phyloP scores from a whole-genome alignment of 306 rosid genomes.

The Quercus dentata region DNA sequence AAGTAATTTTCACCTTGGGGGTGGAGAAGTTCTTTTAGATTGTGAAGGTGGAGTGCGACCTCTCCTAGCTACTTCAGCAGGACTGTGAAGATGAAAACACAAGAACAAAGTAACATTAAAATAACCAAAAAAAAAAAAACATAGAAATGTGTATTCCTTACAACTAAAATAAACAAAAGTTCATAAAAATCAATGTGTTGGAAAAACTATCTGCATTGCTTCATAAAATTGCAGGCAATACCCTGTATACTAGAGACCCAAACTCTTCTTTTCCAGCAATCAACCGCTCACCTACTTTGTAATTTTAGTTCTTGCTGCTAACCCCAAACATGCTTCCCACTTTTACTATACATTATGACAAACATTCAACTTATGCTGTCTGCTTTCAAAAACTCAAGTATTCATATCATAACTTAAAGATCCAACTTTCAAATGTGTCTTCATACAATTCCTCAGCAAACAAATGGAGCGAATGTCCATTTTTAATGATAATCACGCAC shows the following conservation, averaged over 20 bases:
- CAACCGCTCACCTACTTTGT: no score
- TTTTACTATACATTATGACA: no score
- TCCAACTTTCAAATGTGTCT: no score
- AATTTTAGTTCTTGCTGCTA: no score
- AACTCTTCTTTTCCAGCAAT: no score
- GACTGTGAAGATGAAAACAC: conserved; percentile 25
- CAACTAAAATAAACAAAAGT: background rate
- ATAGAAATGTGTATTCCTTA: background rate
- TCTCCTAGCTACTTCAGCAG: conserved; percentile 53
- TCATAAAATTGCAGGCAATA: background rate
- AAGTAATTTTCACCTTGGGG: conserved; percentile 51
- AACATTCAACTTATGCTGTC: no score
- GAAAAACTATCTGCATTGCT: background rate
- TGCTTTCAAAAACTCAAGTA: no score
- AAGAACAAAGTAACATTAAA: conserved; percentile 8
- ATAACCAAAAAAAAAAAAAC: background rate
- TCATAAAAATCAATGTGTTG: background rate
- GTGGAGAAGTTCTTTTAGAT: conserved; percentile 69
- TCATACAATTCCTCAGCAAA: no score
- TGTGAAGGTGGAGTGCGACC: conserved; percentile 76
- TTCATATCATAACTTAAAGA: no score
- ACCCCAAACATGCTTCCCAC: no score
- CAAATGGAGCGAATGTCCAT: no score
- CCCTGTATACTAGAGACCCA: background rate
- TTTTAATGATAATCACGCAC: no score